phyloP scores from a whole-genome alignment of 805 yeast species.

The Candida yuanshanica region DNA sequence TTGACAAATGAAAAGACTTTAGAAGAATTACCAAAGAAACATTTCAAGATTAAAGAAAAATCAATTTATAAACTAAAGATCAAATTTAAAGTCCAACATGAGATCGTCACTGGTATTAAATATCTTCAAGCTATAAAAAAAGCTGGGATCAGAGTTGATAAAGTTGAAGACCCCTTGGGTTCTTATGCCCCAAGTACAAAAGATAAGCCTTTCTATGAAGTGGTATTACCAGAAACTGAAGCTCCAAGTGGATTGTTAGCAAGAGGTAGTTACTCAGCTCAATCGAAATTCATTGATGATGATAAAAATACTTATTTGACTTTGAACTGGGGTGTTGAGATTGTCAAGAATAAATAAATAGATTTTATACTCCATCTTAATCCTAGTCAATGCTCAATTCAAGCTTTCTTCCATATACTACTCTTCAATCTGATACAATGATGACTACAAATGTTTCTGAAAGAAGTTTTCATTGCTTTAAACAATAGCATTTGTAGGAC shows the following conservation, averaged over 20 bases:
- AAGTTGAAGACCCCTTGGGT: conserved; percentile 82
- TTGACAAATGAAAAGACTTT: conserved; percentile 58
- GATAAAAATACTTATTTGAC: conserved; percentile 69
- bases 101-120: conserved; percentile 84
- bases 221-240: conserved; percentile 60
- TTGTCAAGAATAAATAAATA: conserved; percentile 47
- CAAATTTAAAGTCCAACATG: conserved; percentile 82
- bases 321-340: conserved; percentile 82
- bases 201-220: conserved; percentile 72
- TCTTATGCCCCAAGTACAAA: conserved; percentile 85
- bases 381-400: too few species aligned
- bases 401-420: too few species aligned
- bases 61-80: conserved; percentile 66
- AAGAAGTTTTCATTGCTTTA: too few species aligned
- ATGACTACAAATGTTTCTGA: too few species aligned
- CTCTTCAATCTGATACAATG: too few species aligned
- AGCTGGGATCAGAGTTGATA: conserved; percentile 83
- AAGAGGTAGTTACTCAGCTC: conserved; percentile 78
- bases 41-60: conserved; percentile 74
- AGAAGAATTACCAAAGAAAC: conserved; percentile 52
- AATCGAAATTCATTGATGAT: conserved; percentile 81
- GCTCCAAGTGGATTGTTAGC: conserved; percentile 90
- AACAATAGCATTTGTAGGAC: too few species aligned
- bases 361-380: too few species aligned
- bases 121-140: conserved; percentile 82